These are phyloP conservation scores for Penicillium vulpinum DNA, from an alignment of 2,329 filamentous ascomycete species.

Conservation along the genomic window DNA sequence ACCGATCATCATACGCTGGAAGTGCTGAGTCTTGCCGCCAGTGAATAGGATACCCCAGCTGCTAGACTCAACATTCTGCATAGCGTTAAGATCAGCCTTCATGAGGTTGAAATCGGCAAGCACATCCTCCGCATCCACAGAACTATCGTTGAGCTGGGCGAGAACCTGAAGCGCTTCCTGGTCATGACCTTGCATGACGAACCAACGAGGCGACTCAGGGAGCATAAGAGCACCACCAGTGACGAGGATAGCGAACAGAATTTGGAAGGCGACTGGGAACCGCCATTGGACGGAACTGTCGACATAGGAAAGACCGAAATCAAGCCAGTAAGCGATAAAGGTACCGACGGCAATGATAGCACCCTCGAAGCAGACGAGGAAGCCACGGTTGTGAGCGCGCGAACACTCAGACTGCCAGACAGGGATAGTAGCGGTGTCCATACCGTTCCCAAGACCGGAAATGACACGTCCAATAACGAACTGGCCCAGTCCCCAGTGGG, in stretches of 20 bases:
- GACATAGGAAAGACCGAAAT: constrained; percentile 37
- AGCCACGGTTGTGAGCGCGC: constrained; percentile 34
- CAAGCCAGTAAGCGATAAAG: constrained; percentile 38
- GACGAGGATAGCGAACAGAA: constrained; percentile 42
- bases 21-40: constrained; percentile 32
- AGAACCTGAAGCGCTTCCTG: constrained; percentile 50
- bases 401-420: constrained; percentile 43
- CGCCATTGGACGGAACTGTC: constrained; percentile 42
- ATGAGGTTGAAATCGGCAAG: constrained; percentile 40
- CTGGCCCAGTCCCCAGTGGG: constrained; percentile 37
- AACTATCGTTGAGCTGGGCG: constrained; percentile 44
- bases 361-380: constrained; percentile 38
- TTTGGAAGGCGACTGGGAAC: constrained; percentile 50
- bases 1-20: constrained; percentile 32
- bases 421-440: constrained; percentile 44
- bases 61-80: constrained; percentile 33
- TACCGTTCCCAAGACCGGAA: constrained; percentile 41
- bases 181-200: constrained; percentile 53
- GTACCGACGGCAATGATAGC: constrained; percentile 36
- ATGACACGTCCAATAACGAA: constrained; percentile 42
- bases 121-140: constrained; percentile 38
- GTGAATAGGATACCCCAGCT: constrained; percentile 27
- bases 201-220: constrained; percentile 57
- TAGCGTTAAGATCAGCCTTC: constrained; percentile 46
- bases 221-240: constrained; percentile 31